Evolutionary conservation across 2,329 filamentous ascomycete genomes (phyloP), one percentile per base, ranked within the genome.

Genomic region (Fusarium albidum): DNA sequence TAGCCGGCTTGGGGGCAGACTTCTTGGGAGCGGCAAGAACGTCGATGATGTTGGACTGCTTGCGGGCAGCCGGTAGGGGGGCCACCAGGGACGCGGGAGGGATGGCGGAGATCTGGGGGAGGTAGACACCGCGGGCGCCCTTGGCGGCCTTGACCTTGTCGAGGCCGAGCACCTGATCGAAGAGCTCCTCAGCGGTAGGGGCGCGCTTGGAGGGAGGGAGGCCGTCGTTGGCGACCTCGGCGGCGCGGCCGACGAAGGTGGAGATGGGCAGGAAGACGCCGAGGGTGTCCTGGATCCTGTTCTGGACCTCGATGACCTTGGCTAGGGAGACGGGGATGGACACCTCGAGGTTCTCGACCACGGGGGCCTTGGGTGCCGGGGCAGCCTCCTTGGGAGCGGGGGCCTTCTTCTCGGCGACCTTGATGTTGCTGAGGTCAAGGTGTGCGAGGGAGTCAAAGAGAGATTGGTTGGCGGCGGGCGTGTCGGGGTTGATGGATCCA

Each of bases 381-480:
- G 72, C 70, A 31, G 73, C 18, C 75, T 73, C 64, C 57, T 66
- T 59, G 11, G 63, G 50, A 50, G 77, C 68, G 28, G 75, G 56
- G 28, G 66, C 65, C 71, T 82, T 80, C 69, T 79, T 78, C 48
- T 78, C 73, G 40, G 88, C 88, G 53, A 94, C 77, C 79, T 96
- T 96, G 79, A 98, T 94, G 79, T 98, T 96, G 79, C 90, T 95
- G 18, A 99, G 85, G 72, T 99, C 94, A 46, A 99, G 86, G 73
- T 96, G 92, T 34, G 84, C 79, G 41, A 95, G 85, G 73, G 92
- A 88, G 55, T 85, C 80, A 69, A 96, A 88, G 45, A 85, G 86
- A 52, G 83, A 79, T 49, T 90, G 89, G 64, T 92, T 82, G 56
- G 86, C 80, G 17, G 84, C 82, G 3, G 94, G 90, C 63, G 91